Percentiles rank a stretch among this genome's conserved stretches.
Conservation (phyloP, 495 filamentous ascomycete genomes). For the Penicillium canescens region DNA sequence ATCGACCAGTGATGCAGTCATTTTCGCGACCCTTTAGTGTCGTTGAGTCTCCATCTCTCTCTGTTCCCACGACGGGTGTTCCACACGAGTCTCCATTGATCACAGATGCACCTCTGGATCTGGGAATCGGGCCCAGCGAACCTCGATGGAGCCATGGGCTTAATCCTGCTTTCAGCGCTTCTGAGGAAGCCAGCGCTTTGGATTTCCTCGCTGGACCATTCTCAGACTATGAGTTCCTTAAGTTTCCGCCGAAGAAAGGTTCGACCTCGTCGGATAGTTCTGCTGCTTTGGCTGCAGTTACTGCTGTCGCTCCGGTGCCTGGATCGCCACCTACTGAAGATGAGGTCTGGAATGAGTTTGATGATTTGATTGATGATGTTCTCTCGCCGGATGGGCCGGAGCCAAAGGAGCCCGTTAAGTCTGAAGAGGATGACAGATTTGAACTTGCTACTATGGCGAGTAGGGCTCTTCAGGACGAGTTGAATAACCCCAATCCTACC, state of each 20-base stretch:
- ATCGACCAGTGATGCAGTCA: slow-evolving; percentile 71
- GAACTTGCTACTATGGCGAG: slow-evolving; percentile 44
- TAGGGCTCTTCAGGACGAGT: slow-evolving; percentile 40
- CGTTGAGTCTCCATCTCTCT: slow-evolving; percentile 30
- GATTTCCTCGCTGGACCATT: slow-evolving; percentile 44
- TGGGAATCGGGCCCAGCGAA: slow-evolving; percentile 10
- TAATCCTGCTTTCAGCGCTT: slow-evolving; percentile 41
- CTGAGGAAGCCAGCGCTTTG: slow-evolving; percentile 31
- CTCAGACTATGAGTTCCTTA: slow-evolving; percentile 60
- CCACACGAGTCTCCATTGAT: slow-evolving; percentile 12
- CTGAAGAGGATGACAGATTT: slow-evolving; percentile 27
- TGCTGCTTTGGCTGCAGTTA: slow-evolving; percentile 57
- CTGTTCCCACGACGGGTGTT: slow-evolving; percentile 18
- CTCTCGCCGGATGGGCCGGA: slow-evolving; percentile 51
- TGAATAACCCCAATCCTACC: slow-evolving; percentile 23
- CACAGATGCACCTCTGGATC: slow-evolving; percentile 13
- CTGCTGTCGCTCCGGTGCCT: slow-evolving; percentile 60
- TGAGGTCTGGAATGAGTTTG: slow-evolving; percentile 93
- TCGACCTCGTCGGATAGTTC: slow-evolving; percentile 73
- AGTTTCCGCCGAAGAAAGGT: slow-evolving; percentile 69
- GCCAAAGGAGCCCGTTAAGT: slow-evolving; percentile 4
- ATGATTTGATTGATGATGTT: slow-evolving; percentile 81
- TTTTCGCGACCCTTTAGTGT: slow-evolving; percentile 80
- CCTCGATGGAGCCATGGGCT: slow-evolving; percentile 25
- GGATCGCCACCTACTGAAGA: slow-evolving; percentile 68